phyloP scores from a whole-genome alignment of 164 flowering plant genomes.

The Nelumbo lutea region DNA sequence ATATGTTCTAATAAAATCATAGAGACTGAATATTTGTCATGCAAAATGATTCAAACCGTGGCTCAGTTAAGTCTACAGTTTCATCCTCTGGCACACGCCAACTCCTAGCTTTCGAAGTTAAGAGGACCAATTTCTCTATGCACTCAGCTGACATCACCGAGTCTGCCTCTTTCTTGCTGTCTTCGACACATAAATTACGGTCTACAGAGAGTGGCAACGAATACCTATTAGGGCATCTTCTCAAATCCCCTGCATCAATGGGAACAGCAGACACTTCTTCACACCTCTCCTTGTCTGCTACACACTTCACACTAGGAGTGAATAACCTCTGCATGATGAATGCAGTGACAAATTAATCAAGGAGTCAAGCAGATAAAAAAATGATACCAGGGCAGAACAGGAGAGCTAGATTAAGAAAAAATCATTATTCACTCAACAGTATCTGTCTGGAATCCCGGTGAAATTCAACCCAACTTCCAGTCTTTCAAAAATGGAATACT shows the following conservation, averaged over 20 bases:
- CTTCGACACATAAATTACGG: constrained; percentile 15
- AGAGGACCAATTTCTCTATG: constrained; percentile 43
- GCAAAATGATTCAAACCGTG: constrained; percentile 75
- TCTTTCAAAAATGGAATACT: neutral
- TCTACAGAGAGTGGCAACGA: constrained; percentile 36
- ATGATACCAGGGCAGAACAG: neutral
- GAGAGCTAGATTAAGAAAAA: neutral
- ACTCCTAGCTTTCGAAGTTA: constrained; percentile 46
- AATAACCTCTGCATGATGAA: constrained; percentile 34
- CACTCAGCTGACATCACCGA: constrained; percentile 32
- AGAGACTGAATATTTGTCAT: constrained; percentile 36
- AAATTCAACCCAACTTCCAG: neutral
- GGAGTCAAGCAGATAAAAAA: neutral
- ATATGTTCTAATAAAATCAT: constrained; percentile 4
- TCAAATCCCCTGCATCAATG: constrained; percentile 29
- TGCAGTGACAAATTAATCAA: neutral
- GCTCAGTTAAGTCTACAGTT: constrained; percentile 76
- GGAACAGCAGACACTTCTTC: constrained; percentile 11
- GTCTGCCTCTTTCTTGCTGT: constrained; percentile 17
- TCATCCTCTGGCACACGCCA: constrained; percentile 50
- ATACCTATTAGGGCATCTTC: constrained; percentile 26
- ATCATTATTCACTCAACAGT: neutral
- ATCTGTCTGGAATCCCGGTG: too few species aligned
- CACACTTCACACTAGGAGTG: constrained; percentile 13
- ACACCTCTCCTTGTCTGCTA: constrained; percentile 13